Evolutionary conservation across 345 rosid species (phyloP).

Genomic region (Pugionium dolabratum): DNA sequence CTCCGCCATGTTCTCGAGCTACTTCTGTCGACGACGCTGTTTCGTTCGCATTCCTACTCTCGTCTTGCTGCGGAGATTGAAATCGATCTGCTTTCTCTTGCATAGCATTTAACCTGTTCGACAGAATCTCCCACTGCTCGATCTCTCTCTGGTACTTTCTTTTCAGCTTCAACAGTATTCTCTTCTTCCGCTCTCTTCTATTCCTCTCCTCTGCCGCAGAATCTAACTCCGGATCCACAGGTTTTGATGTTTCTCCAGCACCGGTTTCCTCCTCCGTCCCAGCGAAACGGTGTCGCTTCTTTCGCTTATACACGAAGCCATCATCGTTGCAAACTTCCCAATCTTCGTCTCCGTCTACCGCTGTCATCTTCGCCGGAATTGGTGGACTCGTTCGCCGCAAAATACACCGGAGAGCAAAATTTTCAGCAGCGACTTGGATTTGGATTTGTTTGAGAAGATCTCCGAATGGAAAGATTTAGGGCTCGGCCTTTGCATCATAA

Average conservation of each 20-base stretch:
- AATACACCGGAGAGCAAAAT: constrained; percentile 36
- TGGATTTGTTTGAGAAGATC: constrained; percentile 13
- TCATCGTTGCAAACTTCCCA: constrained; percentile 81
- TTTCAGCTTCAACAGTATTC: constrained; percentile 53
- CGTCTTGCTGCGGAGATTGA: constrained; percentile 30
- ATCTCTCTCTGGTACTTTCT: constrained; percentile 61
- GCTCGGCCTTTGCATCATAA: background rate
- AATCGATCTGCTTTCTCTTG: constrained; percentile 46
- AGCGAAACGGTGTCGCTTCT: constrained; percentile 46
- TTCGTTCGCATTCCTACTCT: constrained; percentile 22
- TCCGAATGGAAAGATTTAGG: constrained; percentile 18
- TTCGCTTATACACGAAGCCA: constrained; percentile 77
- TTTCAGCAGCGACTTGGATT: background rate
- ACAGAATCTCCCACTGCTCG: constrained; percentile 61
- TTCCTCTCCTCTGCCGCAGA: constrained; percentile 48
- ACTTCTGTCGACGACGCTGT: constrained; percentile 24
- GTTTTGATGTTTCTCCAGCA: constrained; percentile 29
- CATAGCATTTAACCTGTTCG: constrained; percentile 57
- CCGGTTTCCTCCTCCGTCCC: background rate
- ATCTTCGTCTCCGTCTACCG: constrained; percentile 24
- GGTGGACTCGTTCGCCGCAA: background rate
- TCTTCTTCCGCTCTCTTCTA: constrained; percentile 50
- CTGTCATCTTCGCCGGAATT: background rate
- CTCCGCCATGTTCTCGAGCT: constrained; percentile 13
- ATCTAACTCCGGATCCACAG: constrained; percentile 38